Evolutionary conservation across 2,329 filamentous ascomycete genomes (phyloP), one percentile per base, ranked within the genome.

Genomic region (Diplodia scrobiculata): DNA sequence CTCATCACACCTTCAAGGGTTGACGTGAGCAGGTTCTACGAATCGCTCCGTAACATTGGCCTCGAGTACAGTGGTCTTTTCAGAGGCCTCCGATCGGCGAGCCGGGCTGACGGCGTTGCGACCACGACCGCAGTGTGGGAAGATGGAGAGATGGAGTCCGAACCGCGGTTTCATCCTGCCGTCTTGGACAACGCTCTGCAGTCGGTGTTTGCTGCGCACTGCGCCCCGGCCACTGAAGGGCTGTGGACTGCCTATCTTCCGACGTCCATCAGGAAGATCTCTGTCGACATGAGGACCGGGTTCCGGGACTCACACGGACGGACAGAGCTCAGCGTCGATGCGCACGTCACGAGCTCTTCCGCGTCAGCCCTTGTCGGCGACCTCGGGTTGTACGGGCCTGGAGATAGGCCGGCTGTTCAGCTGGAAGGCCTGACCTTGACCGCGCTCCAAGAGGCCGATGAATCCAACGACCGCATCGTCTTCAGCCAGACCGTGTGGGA

Each of bases 101-200:
- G 68, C 48, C 68, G 70, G 17, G 67, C 32, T 48, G 11, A 55
- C 11, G 54, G 64, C 7, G 47, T 67, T 3, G 53, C 69, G 7
- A 63, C 66, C 68, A 27, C 62, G 11, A 17, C 14, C 1, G 41
- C 41, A 19, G 2, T 19, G 14, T 47, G 41, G 41, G 41, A 19
- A 19, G 41, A 17, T 6, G 11, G 4, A 17, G 17, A 19, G 2
- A 13, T 32, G 5, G 19, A 1, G 14, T 4, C 10, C 13, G 34
- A 13, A 7, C 36, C 38, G 1, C 50, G 27, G 38, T 47, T 27
- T 13, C 74, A 78, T 63, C 76, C 76, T 2, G 71, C 68, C 0
- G 48, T 67, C 17, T 67, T 77, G 0, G 77, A 79, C 54, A 70
- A 69, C 17, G 72, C 73, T 0, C 67, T 79, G 11, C 77, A 79